Evolutionary conservation across 345 rosid genomes (phyloP).

Genomic region (Brassica nigra): DNA sequence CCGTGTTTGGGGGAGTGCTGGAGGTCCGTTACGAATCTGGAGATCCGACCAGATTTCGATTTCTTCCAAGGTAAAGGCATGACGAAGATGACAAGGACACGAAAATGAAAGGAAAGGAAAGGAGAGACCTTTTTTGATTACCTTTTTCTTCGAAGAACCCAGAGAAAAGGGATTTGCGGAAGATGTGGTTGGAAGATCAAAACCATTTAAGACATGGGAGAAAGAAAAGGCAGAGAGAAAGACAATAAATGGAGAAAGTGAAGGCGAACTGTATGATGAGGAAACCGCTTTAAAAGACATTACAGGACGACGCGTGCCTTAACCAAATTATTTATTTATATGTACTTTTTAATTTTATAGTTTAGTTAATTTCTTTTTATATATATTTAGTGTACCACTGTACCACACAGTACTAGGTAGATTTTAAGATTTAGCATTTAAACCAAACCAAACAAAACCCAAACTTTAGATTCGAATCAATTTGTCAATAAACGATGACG

Average conservation of each 20-base stretch:
- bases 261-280: constrained; percentile 27
- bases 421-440: not conserved
- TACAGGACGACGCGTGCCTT: constrained; percentile 39
- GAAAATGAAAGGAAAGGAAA: not conserved
- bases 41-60: constrained; percentile 44
- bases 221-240: not conserved
- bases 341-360: not conserved
- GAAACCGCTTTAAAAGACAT: constrained; percentile 29
- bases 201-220: constrained; percentile 36
- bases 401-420: constrained; percentile 14
- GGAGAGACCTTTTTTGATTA: not conserved
- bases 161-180: constrained; percentile 37
- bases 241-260: constrained; percentile 19
- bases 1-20: constrained; percentile 66
- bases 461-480: not conserved
- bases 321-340: constrained; percentile 1
- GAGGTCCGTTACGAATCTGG: constrained; percentile 68
- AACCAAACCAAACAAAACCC: not conserved
- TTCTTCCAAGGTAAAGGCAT: constrained; percentile 92
- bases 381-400: constrained; percentile 7
- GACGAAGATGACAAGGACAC: not conserved
- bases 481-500: no score
- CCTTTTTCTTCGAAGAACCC: constrained; percentile 31
- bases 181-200: constrained; percentile 29
- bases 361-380: not conserved